Evolutionary conservation across 2,329 filamentous ascomycete species (phyloP).

Genomic region (Neurospora crassa): DNA sequence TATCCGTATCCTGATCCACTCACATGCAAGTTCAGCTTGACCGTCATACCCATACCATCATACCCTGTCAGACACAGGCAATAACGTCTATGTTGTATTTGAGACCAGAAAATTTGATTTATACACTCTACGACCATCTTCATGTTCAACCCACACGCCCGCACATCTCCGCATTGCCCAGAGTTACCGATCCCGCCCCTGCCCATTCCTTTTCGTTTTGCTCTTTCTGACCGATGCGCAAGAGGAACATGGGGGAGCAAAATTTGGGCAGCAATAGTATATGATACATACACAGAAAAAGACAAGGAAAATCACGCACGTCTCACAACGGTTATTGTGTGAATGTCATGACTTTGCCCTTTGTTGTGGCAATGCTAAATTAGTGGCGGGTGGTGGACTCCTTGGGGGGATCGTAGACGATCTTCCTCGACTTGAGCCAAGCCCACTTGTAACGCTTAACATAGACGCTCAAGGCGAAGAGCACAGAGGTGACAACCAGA

Average conservation of each 20-base stretch:
- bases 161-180: slow-evolving; percentile 14
- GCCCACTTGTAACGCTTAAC: slow-evolving; percentile 99
- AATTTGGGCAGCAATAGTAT: slow-evolving; percentile 14
- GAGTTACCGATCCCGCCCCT: slow-evolving; percentile 7
- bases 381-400: slow-evolving; percentile 38
- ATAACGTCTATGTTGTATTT: slow-evolving; percentile 24
- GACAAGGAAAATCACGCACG: slow-evolving; percentile 23
- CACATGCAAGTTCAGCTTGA: background rate
- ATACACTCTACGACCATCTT: slow-evolving; percentile 31
- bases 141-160: slow-evolving; percentile 6
- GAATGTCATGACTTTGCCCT: slow-evolving; percentile 10
- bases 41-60: background rate
- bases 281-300: slow-evolving; percentile 23
- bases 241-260: slow-evolving; percentile 22
- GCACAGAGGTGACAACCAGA: slow-evolving; percentile 64
- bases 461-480: slow-evolving; percentile 88
- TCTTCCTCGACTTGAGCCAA: slow-evolving; percentile 89
- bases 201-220: slow-evolving; percentile 19
- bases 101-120: slow-evolving; percentile 39
- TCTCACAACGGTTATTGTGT: slow-evolving; percentile 24
- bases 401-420: slow-evolving; percentile 74
- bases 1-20: background rate
- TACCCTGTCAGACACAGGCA: slow-evolving; percentile 3
- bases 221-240: slow-evolving; percentile 15
- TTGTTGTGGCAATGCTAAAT: slow-evolving; percentile 15